Evolutionary conservation across 306 rosid species (phyloP).

Genomic region (Mimosa pudica): DNA sequence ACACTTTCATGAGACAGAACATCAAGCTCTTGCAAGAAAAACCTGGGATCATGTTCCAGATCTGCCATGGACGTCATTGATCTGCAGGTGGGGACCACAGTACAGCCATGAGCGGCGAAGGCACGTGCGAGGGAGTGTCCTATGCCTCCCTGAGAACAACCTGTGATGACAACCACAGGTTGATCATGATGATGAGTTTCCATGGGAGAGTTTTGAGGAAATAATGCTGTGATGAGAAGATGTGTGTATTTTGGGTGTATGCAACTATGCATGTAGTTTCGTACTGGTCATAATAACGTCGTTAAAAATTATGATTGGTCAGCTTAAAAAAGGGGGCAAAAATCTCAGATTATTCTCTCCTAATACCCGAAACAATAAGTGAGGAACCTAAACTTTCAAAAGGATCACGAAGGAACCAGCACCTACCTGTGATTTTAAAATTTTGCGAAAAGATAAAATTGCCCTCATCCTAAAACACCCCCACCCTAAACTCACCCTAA

Average conservation of each 20-base stretch:
- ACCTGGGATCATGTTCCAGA: constrained; percentile 52
- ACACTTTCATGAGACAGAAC: constrained; percentile 76
- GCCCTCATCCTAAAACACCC: no score
- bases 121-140: constrained; percentile 75
- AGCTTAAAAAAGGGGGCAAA: neutral
- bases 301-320: neutral
- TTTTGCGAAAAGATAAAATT: no score
- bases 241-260: neutral
- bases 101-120: constrained; percentile 64
- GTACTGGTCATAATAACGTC: neutral
- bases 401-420: no score
- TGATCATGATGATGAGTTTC: neutral
- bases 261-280: neutral
- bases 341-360: no score
- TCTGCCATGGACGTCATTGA: constrained; percentile 56
- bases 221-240: neutral
- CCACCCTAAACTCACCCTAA: no score
- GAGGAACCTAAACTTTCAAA: no score
- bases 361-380: no score
- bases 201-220: neutral
- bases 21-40: constrained; percentile 68
- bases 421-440: no score
- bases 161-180: constrained; percentile 68
- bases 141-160: constrained; percentile 71
- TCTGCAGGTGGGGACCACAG: constrained; percentile 80